Evolutionary conservation across 352 stramenopile species (phyloP).

Genomic region (Pythium rhizo-oryzae): DNA sequence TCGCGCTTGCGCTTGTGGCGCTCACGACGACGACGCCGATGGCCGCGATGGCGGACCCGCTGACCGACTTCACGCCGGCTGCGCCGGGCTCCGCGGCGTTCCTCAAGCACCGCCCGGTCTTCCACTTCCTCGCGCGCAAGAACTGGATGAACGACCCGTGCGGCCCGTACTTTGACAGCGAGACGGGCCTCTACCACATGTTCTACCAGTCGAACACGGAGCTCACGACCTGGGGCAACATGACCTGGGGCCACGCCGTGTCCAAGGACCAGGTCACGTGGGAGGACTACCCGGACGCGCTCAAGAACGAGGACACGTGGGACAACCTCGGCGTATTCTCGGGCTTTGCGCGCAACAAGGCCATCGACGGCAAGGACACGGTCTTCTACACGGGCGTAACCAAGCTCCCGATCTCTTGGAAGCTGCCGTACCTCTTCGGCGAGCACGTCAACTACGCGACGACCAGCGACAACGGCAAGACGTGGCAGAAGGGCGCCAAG

Average conservation of each 20-base stretch:
- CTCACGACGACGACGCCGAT: constrained; percentile 1
- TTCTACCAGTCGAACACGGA: constrained; percentile 82
- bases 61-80: constrained; percentile 33
- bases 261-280: constrained; percentile 75
- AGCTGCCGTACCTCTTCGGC: constrained; percentile 55
- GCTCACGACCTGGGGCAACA: constrained; percentile 63
- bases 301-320: constrained; percentile 62
- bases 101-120: constrained; percentile 60
- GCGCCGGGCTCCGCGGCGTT: constrained; percentile 43
- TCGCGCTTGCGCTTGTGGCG: constrained; percentile 18
- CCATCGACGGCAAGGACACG: constrained; percentile 63
- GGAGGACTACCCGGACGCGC: constrained; percentile 63
- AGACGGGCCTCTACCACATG: constrained; percentile 70
- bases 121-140: constrained; percentile 60
- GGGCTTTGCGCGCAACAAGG: constrained; percentile 60
- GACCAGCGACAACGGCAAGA: constrained; percentile 55
- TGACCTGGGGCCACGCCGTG: constrained; percentile 79
- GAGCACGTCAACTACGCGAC: constrained; percentile 73
- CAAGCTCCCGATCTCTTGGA: constrained; percentile 52
- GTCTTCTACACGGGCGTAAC: constrained; percentile 71
- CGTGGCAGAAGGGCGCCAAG: constrained; percentile 59
- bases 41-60: background rate
- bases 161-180: constrained; percentile 68
- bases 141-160: constrained; percentile 90
- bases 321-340: constrained; percentile 79